These are phyloP conservation scores for Ophiostoma australiae DNA, from an alignment of 2,329 filamentous ascomycete species.

Conservation along the genomic window DNA sequence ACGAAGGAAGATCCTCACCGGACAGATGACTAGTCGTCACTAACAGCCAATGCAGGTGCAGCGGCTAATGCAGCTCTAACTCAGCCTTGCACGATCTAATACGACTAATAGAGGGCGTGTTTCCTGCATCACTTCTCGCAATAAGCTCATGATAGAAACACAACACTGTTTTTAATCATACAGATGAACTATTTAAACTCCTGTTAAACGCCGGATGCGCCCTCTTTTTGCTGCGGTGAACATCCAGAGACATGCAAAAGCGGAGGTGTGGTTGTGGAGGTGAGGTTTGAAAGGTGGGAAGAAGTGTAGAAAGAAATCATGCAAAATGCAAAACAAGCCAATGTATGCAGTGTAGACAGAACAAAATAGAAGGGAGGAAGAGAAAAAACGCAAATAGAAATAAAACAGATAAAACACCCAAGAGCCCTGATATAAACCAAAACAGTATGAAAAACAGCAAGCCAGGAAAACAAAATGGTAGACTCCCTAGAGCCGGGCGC, in stretches of 20 bases:
- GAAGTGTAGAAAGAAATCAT: constrained; percentile 15
- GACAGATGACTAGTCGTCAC: background rate
- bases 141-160: constrained; percentile 4
- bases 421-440: constrained; percentile 23
- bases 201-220: constrained; percentile 22
- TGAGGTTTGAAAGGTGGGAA: constrained; percentile 11
- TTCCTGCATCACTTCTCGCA: background rate
- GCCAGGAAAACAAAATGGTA: constrained; percentile 16
- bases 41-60: background rate
- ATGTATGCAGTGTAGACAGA: background rate
- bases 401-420: constrained; percentile 7
- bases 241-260: constrained; percentile 23
- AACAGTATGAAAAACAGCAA: constrained; percentile 14
- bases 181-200: constrained; percentile 19
- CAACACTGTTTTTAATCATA: constrained; percentile 9
- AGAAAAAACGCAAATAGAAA: background rate
- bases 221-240: constrained; percentile 22
- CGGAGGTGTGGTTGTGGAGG: constrained; percentile 16
- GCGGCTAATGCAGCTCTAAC: background rate
- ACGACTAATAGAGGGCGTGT: background rate
- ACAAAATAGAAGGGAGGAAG: background rate
- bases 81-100: background rate
- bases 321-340: constrained; percentile 12
- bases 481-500: constrained; percentile 3
- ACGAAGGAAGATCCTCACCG: background rate